Evolutionary conservation across 2,329 filamentous ascomycete species (phyloP), one percentile per base, ranked within the genome.

Genomic region (Aspergillus uvarum): DNA sequence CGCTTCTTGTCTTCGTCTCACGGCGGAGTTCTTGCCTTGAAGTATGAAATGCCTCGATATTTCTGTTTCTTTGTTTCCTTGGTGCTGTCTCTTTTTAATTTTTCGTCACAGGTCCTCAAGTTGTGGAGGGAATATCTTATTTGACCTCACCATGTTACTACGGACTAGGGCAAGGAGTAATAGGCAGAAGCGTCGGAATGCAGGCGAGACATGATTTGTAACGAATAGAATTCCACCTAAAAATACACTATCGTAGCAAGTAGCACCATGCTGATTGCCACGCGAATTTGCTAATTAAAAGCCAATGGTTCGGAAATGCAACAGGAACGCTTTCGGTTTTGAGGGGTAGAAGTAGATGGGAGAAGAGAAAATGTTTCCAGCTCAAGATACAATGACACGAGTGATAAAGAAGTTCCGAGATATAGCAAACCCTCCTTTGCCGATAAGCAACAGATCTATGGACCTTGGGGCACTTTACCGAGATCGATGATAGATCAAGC

Each of bases 401-500:
- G 38, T 52, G 49, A 5, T 52, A 51, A 56, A 47, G 22, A 22
- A 51, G 52, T 55, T 47, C 12, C 12, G 4, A 53, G 26, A 22
- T 47, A 42, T 52, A 52, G n/a, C 42, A 54, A 55, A 16, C 32
- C 11, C 11, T 32, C 31, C 31, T 12, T 32, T 12, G 31, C 7
- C 26, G 32, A 12, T 35, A 35, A 16, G 11, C 4, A 35, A 35
- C 32, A 35, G 12, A 12, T 35, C 32, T 4, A 29, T 7, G 8
- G 24, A 26, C 7, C 8, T 26, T 7, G 8, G 26, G 26, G 26
- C 4, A 12, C 4, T n/a, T 48, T 48, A 73, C 47, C 71, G 71
- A 58, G 63, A 64, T 3, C 71, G 69, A 51, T 70, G 71, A 51
- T 73, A 75, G 32, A 74, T 72, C 56, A 75, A 61, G 2, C 73